These are phyloP conservation scores for Phytophthora agathidicida DNA, from an alignment of 352 stramenopile species.

Conservation along the genomic window DNA sequence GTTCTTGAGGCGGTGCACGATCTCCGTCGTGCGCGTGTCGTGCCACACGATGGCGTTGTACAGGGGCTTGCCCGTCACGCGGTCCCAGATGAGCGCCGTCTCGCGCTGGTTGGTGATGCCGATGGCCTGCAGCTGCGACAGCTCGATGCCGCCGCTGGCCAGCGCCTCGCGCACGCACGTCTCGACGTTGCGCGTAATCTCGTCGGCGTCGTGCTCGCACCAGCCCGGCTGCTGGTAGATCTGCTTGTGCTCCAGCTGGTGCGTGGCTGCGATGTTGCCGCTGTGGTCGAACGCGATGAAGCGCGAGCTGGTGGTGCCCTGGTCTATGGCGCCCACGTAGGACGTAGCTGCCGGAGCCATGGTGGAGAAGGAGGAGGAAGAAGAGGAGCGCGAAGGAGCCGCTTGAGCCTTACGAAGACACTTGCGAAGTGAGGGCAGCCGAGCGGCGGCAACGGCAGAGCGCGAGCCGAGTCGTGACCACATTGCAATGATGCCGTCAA, in stretches of 20 bases:
- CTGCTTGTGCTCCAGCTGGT: constrained; percentile 97
- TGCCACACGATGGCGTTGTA: constrained; percentile 99
- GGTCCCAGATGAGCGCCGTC: constrained; percentile 98
- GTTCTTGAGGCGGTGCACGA: constrained; percentile 85
- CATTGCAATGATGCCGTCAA: constrained; percentile 31
- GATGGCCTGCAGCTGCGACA: constrained; percentile 87
- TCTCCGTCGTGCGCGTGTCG: constrained; percentile 94
- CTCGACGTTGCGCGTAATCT: constrained; percentile 93
- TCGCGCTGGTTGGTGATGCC: constrained; percentile 99
- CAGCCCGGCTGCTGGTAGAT: constrained; percentile 95
- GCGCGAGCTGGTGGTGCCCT: constrained; percentile 96
- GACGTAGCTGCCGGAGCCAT: constrained; percentile 53
- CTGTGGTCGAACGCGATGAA: constrained; percentile 96
- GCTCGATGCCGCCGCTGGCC: constrained; percentile 62
- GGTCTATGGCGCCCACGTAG: constrained; percentile 93
- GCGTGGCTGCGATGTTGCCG: constrained; percentile 88
- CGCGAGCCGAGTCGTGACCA: constrained; percentile 6
- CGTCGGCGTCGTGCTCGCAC: constrained; percentile 97
- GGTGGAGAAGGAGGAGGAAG: constrained; percentile 15
- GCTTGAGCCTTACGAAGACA: constrained; percentile 34
- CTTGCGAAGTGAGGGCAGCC: constrained; percentile 44
- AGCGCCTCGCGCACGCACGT: constrained; percentile 82
- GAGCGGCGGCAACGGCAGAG: constrained; percentile 2
- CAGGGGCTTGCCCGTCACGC: constrained; percentile 94
- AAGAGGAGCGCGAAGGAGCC: not conserved